Evolutionary conservation across 345 rosid species (phyloP).

Genomic region (Adansonia digitata): DNA sequence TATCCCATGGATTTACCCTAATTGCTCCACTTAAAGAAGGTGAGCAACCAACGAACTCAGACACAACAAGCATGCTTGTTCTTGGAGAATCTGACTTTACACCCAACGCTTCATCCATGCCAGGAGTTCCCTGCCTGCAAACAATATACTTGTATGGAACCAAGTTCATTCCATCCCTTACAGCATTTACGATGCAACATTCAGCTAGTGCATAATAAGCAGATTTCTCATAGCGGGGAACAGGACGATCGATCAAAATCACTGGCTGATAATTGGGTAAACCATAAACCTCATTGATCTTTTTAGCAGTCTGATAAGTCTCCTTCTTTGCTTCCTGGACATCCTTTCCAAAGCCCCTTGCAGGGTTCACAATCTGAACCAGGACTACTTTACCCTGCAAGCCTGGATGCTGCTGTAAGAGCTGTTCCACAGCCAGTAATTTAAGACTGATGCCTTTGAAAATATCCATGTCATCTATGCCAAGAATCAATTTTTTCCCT

Average conservation of each 20-base stretch:
- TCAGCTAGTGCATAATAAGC: slow-evolving; percentile 64
- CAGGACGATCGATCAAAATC: slow-evolving; percentile 51
- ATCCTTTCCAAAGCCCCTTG: slow-evolving; percentile 61
- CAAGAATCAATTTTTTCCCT: slow-evolving; percentile 52
- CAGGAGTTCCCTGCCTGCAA: slow-evolving; percentile 26
- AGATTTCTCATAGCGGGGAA: slow-evolving; percentile 58
- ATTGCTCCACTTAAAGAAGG: slow-evolving; percentile 38
- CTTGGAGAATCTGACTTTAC: slow-evolving; percentile 3
- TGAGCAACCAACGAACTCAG: slow-evolving; percentile 41
- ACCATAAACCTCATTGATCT: slow-evolving; percentile 53
- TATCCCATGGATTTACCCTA: slow-evolving; percentile 40
- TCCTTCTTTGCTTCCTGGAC: slow-evolving; percentile 58
- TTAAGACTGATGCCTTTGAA: slow-evolving; percentile 66
- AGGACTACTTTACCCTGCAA: slow-evolving; percentile 51
- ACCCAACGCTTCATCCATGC: slow-evolving; percentile 37
- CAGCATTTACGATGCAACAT: slow-evolving; percentile 51
- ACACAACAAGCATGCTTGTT: slow-evolving; percentile 34
- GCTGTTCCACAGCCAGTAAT: slow-evolving; percentile 49
- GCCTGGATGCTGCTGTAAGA: slow-evolving; percentile 40
- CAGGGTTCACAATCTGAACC: slow-evolving; percentile 67
- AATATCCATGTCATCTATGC: slow-evolving; percentile 69
- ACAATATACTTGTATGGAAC: slow-evolving; percentile 33
- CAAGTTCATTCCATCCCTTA: slow-evolving; percentile 41
- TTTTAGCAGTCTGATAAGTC: slow-evolving; percentile 41
- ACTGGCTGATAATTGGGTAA: slow-evolving; percentile 46